Conservation (phyloP, 257 asterid species). For the Haberlea rhodopensis region DNA sequence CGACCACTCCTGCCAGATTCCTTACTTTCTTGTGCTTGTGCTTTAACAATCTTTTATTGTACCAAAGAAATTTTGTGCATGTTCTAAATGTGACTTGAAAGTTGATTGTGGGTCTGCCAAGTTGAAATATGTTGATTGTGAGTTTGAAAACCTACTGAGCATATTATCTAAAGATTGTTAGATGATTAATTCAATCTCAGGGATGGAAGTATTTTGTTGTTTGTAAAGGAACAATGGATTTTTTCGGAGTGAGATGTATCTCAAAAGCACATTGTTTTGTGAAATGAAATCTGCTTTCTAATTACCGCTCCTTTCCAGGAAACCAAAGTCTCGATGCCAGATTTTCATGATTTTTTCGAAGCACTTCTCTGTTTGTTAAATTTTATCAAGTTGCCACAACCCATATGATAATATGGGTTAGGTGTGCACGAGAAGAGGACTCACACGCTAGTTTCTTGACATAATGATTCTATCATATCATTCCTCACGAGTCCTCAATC, state of each 20-base stretch:
- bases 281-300: not conserved
- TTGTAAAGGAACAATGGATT: too few relatives aligned
- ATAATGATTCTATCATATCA: not conserved
- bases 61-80: not conserved
- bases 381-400: not conserved
- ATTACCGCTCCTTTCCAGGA: not conserved
- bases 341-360: not conserved
- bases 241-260: too few relatives aligned
- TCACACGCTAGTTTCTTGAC: not conserved
- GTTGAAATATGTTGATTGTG: too few relatives aligned
- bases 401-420: not conserved
- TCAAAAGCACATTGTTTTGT: too few relatives aligned
- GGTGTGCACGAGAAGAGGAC: not conserved
- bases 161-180: too few relatives aligned
- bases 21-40: not conserved
- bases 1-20: not conserved
- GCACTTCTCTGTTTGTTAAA: not conserved
- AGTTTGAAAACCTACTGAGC: too few relatives aligned
- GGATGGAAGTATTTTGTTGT: too few relatives aligned
- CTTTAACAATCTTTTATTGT: not conserved
- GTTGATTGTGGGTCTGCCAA: not conserved
- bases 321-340: not conserved
- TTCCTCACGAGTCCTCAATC: not conserved
- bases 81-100: constrained; percentile 3
- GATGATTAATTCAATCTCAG: too few relatives aligned